Evolutionary conservation across 345 rosid species (phyloP).

Genomic region (Pistacia vera): DNA sequence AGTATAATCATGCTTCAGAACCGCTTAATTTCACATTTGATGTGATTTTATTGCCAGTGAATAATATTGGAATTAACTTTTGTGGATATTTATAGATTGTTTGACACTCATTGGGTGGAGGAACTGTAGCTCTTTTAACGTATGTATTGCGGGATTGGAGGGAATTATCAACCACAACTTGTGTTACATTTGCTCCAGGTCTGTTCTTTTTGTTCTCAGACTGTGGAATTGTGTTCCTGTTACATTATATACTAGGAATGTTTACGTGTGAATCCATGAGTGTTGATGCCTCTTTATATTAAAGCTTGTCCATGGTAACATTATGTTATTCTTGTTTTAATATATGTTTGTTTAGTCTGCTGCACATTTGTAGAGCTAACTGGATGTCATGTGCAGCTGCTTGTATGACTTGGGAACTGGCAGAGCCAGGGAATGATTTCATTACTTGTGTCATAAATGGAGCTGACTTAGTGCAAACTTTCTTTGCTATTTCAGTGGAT

Average conservation of each 20-base stretch:
- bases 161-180: slow-evolving; percentile 62
- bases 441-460: slow-evolving; percentile 79
- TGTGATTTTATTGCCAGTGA: no score
- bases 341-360: background rate
- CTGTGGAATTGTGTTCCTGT: background rate
- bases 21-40: no score
- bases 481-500: slow-evolving; percentile 88
- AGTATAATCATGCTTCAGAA: no score
- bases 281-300: background rate
- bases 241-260: background rate
- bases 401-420: slow-evolving; percentile 98
- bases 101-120: slow-evolving; percentile 97
- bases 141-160: slow-evolving; percentile 82
- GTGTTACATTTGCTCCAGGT: slow-evolving; percentile 97
- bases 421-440: slow-evolving; percentile 83
- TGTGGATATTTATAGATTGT: slow-evolving; percentile 53
- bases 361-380: background rate
- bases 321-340: background rate
- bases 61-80: background rate
- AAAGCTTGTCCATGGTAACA: no score
- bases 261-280: background rate
- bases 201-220: slow-evolving; percentile 12
- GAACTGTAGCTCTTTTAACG: slow-evolving; percentile 90
- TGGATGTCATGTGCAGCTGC: slow-evolving; percentile 58
- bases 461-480: slow-evolving; percentile 94